These are phyloP conservation scores for Pisolithus marmoratus DNA, from an alignment of 768 basidiomycete genomes.

Conservation along the genomic window DNA sequence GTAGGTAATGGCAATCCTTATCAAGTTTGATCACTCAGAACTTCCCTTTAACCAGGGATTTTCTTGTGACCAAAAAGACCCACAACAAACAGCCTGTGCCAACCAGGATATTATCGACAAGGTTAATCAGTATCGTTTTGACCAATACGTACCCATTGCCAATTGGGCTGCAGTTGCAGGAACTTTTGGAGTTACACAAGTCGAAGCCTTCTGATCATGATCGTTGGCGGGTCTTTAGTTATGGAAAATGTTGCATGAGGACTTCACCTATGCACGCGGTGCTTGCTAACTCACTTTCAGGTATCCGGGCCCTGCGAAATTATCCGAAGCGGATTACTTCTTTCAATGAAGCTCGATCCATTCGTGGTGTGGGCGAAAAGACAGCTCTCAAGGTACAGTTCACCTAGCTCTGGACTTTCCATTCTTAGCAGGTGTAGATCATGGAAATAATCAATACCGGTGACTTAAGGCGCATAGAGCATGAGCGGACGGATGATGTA, in stretches of 20 bases:
- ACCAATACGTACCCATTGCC: neutral
- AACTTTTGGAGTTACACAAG: slow-evolving; percentile 61
- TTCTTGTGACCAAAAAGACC: slow-evolving; percentile 52
- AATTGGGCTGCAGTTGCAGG: slow-evolving; percentile 44
- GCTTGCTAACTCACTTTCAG: slow-evolving; percentile 29
- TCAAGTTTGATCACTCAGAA: neutral
- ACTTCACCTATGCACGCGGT: neutral
- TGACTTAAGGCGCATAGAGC: slow-evolving; percentile 57
- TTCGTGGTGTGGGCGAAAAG: slow-evolving; percentile 65
- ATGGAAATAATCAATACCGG: slow-evolving; percentile 79
- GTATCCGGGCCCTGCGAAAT: slow-evolving; percentile 50
- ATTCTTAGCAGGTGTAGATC: slow-evolving; percentile 42
- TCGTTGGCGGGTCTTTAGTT: slow-evolving; percentile 60
- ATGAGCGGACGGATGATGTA: slow-evolving; percentile 63
- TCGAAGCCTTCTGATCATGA: slow-evolving; percentile 56
- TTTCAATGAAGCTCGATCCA: slow-evolving; percentile 50
- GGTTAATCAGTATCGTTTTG: slow-evolving; percentile 30
- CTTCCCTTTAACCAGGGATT: slow-evolving; percentile 43
- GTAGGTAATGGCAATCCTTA: slow-evolving; percentile 13
- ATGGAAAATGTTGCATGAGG: slow-evolving; percentile 52
- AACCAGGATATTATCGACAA: slow-evolving; percentile 77
- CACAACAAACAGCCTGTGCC: slow-evolving; percentile 31
- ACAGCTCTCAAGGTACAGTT: slow-evolving; percentile 65
- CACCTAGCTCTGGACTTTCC: neutral
- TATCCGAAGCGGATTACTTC: slow-evolving; percentile 55